A percentile compares a stretch with the other conserved stretches of the same genome.
Evolutionary conservation across 73 alveolate genomes (phyloP).

Genomic region (Stentor roeselii): DNA sequence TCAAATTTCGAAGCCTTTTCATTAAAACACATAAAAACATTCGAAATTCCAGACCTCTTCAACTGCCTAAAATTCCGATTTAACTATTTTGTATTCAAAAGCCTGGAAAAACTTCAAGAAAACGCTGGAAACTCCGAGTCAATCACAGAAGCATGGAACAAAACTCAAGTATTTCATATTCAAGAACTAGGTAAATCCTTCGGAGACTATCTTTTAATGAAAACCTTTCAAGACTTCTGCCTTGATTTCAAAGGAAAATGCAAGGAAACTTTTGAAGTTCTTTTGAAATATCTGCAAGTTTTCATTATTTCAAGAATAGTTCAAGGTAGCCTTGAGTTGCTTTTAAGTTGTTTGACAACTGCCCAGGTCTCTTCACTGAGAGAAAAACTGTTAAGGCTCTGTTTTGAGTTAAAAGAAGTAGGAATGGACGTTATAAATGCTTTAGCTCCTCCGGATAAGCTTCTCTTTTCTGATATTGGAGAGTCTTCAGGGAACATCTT

Average conservation of each 20-base stretch:
- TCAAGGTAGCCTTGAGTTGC: neutral
- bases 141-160: neutral
- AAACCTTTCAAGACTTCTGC: neutral
- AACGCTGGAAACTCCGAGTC: neutral
- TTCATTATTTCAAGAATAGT: neutral
- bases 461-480: conserved; percentile 41
- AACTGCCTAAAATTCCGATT: too few relatives aligned
- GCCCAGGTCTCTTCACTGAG: neutral
- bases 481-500: conserved; percentile 44
- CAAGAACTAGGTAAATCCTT: too few relatives aligned
- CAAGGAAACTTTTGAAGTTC: neutral
- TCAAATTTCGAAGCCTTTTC: too few relatives aligned
- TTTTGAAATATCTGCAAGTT: neutral
- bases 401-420: neutral
- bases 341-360: neutral
- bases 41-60: too few relatives aligned
- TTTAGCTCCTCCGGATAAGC: conserved; percentile 51
- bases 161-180: too few relatives aligned
- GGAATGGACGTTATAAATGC: conserved; percentile 36
- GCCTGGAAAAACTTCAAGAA: neutral
- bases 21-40: too few relatives aligned
- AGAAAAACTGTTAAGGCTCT: neutral
- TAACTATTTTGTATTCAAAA: neutral
- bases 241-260: neutral
- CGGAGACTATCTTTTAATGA: neutral